Evolutionary conservation across 1,284 basidiomycete species (phyloP).

Genomic region (Pseudozyma pruni): DNA sequence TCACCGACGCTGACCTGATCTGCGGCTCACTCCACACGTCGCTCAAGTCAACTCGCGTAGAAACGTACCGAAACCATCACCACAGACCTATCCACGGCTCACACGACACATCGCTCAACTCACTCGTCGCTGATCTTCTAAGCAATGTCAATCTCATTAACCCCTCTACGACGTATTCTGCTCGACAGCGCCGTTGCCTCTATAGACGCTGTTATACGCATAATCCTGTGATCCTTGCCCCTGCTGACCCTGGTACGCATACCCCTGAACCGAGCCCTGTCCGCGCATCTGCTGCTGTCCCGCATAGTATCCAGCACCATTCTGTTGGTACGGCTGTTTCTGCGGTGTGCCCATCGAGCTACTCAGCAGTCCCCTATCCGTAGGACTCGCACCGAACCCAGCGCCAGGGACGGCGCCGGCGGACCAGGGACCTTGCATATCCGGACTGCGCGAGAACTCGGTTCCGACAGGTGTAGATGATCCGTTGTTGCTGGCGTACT

Average conservation of each 20-base stretch:
- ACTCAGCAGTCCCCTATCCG: conserved; percentile 10
- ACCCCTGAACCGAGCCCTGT: background rate
- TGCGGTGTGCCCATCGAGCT: conserved; percentile 23
- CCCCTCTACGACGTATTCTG: no score
- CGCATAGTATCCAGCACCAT: background rate
- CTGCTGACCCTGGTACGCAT: no score
- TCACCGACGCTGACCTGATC: no score
- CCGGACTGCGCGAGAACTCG: conserved; percentile 40
- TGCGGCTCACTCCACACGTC: no score
- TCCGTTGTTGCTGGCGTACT: conserved; percentile 18
- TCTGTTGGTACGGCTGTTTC: conserved; percentile 24
- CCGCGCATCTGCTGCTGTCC: conserved; percentile 11
- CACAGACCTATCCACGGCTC: no score
- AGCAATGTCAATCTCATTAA: no score
- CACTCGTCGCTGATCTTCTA: no score
- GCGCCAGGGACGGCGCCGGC: conserved; percentile 19
- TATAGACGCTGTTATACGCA: background rate
- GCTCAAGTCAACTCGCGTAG: no score
- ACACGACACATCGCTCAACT: no score
- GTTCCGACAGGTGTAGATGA: conserved; percentile 13
- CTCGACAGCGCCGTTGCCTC: no score
- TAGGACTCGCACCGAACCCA: conserved; percentile 16
- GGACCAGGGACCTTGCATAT: conserved; percentile 30
- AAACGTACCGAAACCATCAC: no score
- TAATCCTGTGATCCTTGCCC: background rate